Evolutionary conservation across 441 rosid species (phyloP), one percentile per base, ranked within the genome.

Genomic region (Cnidoscolus chayamansa): DNA sequence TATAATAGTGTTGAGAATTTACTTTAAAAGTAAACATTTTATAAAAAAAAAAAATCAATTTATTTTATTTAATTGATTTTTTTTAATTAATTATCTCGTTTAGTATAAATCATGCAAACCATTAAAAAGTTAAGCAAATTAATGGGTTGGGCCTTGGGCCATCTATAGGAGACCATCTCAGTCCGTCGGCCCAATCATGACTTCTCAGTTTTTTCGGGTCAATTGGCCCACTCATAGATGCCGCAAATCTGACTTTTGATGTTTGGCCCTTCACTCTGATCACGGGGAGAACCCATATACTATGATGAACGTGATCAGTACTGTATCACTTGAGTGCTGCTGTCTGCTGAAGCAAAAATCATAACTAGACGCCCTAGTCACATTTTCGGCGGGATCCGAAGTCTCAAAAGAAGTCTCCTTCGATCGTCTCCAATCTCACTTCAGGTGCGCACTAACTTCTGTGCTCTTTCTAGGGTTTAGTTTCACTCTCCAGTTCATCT

Each of bases 341-440:
- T 35, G 40, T 25, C 40, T 35, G 40, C 40, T 35, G 65, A 9
- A 51, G 55, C 68, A 48, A 7, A 40, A 31, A 67, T 11, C 71
- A 31, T 15, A 53, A 35, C 30, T 35, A 11, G 49, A 55, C 62
- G 63, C 64, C 54, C 72, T 69, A 69, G 11, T 40, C 54, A 57
- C 72, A 69, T 56, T 69, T 55, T 69, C 72, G 72, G 64, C 72
- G 72, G 72, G 72, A 69, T 69, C 54, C 16, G 45, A 25, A 57
- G 40, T 69, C 72, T 57, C 63, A 20, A 69, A 57, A 25, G 25
- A 69, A 40, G 16, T 2, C 4, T 4, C 50, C 3, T 4, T 20
- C 17, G 15, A 31, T 67, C 62, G 50, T 67, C 71, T 67, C 11
- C 9, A 0, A 57, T n/a, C 4, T 35, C 3, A 1, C 53, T 43